phyloP scores from a whole-genome alignment of 257 asterid species.

The Anisodus tanguticus region DNA sequence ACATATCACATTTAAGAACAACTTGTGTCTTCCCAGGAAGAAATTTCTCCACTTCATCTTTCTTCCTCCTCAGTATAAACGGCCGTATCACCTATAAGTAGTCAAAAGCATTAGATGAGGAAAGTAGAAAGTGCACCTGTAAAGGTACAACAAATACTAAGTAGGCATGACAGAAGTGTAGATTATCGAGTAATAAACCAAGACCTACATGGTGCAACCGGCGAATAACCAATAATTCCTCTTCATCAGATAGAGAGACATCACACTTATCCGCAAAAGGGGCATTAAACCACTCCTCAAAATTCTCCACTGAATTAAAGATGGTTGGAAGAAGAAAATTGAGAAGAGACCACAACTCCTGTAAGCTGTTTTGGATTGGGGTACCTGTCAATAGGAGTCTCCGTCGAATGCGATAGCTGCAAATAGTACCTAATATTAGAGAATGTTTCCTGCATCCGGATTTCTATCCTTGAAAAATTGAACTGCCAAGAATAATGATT shows the following conservation, averaged over 20 bases:
- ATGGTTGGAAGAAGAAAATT: constrained; percentile 96
- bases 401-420: constrained; percentile 87
- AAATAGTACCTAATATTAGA: constrained; percentile 42
- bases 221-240: constrained; percentile 81
- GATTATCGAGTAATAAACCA: constrained; percentile 11
- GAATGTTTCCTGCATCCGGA: neutral
- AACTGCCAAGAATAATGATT: constrained; percentile 23
- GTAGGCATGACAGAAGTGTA: constrained; percentile 21
- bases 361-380: constrained; percentile 97
- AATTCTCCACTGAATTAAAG: constrained; percentile 86
- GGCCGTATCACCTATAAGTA: constrained; percentile 89
- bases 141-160: neutral
- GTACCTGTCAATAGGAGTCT: constrained; percentile 98
- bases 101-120: constrained; percentile 23
- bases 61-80: constrained; percentile 93
- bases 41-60: constrained; percentile 95
- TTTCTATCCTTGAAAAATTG: neutral
- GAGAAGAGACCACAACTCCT: constrained; percentile 96
- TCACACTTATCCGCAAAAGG: constrained; percentile 93
- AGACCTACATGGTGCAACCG: constrained; percentile 91
- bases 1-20: constrained; percentile 92
- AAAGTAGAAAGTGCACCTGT: neutral
- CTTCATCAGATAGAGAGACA: constrained; percentile 87
- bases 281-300: constrained; percentile 98
- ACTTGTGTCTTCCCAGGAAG: constrained; percentile 95